phyloP scores from a whole-genome alignment of 192 early-diverging fungal genomes.

The Coemansia sp. region DNA sequence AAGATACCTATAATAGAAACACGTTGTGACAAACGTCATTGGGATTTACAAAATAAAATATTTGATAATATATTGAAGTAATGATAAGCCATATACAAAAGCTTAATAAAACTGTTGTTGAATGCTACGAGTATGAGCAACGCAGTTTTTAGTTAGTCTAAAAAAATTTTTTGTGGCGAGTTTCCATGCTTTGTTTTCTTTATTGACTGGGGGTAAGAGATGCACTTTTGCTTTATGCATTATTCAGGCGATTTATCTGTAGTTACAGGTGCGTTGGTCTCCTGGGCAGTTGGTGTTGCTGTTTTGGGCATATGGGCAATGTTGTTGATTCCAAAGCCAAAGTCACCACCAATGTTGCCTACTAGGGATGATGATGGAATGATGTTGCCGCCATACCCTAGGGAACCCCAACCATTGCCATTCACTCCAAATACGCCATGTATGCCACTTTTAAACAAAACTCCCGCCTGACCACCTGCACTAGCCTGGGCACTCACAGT shows the following conservation, averaged over 20 bases:
- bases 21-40: no score
- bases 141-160: no score
- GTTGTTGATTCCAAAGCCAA: conserved; percentile 9
- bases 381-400: conserved; percentile 5
- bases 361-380: conserved; percentile 5
- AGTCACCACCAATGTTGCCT: conserved; percentile 1
- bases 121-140: no score
- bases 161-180: no score
- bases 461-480: conserved; percentile 6
- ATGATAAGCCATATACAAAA: no score
- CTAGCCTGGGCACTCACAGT: not conserved
- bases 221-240: no score
- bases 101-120: no score
- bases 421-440: conserved; percentile 4
- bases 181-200: no score
- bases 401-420: not conserved
- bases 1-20: no score
- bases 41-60: no score
- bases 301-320: not conserved
- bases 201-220: no score
- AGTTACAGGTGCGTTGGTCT: not conserved
- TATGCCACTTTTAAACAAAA: not conserved
- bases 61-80: no score
- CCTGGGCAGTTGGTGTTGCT: not conserved
- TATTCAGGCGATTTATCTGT: not conserved